Percentiles rank a stretch among this genome's conserved stretches.
Evolutionary conservation across 441 rosid species (phyloP).

Genomic region (Monsonia emarginata): DNA sequence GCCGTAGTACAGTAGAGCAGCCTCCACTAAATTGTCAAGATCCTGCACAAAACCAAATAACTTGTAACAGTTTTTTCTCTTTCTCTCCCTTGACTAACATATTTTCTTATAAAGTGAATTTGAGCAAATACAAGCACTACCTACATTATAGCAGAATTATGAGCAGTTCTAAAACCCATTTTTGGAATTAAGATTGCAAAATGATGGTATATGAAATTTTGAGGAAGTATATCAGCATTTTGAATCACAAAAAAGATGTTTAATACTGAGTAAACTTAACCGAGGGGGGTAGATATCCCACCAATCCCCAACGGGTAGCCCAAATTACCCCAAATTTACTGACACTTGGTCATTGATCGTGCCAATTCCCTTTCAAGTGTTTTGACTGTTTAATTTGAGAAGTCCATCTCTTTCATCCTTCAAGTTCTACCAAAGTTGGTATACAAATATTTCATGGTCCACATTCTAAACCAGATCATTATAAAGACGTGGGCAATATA

Average conservation of each 20-base stretch:
- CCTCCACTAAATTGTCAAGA: conserved; percentile 78
- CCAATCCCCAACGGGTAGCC: not conserved
- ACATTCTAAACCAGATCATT: not conserved
- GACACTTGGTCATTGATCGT: not conserved
- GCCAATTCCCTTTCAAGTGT: not conserved
- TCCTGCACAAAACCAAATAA: conserved; percentile 39
- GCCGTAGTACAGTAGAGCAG: conserved; percentile 72
- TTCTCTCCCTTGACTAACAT: no score
- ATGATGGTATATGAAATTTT: not conserved
- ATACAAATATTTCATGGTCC: not conserved
- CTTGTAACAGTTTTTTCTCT: not conserved
- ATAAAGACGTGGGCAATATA: not conserved
- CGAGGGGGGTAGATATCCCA: not conserved
- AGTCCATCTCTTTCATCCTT: not conserved
- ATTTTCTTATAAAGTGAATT: not conserved
- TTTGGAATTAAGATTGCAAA: not conserved
- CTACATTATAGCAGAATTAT: not conserved
- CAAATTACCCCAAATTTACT: not conserved
- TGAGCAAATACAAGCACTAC: not conserved
- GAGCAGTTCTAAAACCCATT: not conserved
- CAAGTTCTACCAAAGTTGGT: not conserved
- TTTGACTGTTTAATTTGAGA: not conserved
- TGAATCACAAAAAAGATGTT: no score
- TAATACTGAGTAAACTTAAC: not conserved
- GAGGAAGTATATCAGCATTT: no score